Percentiles rank a stretch among this genome's conserved stretches.
These are phyloP conservation scores for Zygosaccharomyces siamensis DNA, from an alignment of 805 yeast species.

Conservation along the genomic window DNA sequence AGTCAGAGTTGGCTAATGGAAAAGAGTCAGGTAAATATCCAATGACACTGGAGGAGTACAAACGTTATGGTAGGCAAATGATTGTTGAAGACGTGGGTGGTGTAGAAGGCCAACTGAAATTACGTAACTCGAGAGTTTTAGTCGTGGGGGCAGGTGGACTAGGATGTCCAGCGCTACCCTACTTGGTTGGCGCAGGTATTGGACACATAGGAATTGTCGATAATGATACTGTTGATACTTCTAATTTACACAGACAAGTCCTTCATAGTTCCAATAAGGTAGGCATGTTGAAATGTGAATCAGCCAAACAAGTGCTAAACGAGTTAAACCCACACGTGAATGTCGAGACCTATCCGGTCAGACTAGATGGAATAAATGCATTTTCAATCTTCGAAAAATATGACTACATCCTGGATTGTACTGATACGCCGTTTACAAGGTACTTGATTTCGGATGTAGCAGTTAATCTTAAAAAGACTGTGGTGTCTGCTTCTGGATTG, in stretches of 20 bases:
- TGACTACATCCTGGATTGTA: constrained; percentile 84
- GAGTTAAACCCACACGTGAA: constrained; percentile 65
- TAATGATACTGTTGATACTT: constrained; percentile 73
- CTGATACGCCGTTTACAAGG: constrained; percentile 86
- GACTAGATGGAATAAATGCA: constrained; percentile 54
- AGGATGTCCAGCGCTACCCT: constrained; percentile 86
- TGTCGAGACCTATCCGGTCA: constrained; percentile 47
- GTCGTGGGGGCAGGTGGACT: constrained; percentile 97
- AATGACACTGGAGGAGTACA: constrained; percentile 59
- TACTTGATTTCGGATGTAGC: constrained; percentile 84
- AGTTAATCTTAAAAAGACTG: constrained; percentile 60
- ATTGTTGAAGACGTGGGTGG: constrained; percentile 76
- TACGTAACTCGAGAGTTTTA: constrained; percentile 56
- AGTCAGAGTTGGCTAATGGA: constrained; percentile 11
- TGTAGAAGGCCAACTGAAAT: constrained; percentile 47
- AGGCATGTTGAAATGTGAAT: constrained; percentile 70
- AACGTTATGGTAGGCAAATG: constrained; percentile 91
- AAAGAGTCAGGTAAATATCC: constrained; percentile 12
- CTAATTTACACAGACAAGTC: constrained; percentile 87
- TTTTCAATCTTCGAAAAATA: constrained; percentile 56
- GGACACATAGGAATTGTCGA: constrained; percentile 85
- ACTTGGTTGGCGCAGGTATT: constrained; percentile 82
- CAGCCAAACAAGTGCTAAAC: constrained; percentile 57
- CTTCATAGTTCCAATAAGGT: constrained; percentile 64
- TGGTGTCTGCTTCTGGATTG: constrained; percentile 89